phyloP scores from a whole-genome alignment of 139 green algal species.

The Chlamydomonas incerta region DNA sequence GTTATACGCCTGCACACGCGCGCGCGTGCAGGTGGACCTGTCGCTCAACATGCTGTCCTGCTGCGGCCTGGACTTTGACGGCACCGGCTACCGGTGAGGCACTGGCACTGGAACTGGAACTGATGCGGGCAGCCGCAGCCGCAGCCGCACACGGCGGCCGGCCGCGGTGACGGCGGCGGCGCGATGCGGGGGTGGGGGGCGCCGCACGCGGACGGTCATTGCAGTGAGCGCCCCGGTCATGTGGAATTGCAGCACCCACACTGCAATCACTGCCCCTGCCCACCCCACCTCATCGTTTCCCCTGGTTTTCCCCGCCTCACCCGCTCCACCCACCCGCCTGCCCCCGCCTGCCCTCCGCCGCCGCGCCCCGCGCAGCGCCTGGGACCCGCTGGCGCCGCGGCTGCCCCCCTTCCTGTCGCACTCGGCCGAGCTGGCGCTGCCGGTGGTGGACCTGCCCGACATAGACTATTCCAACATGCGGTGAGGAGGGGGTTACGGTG shows the following conservation, averaged over 20 bases:
- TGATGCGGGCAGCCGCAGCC: too few species aligned
- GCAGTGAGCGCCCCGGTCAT: too few species aligned
- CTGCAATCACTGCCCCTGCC: too few species aligned
- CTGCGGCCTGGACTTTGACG: constrained; percentile 3
- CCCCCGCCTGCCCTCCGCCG: not conserved
- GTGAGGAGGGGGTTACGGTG: not conserved
- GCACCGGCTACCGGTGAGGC: constrained; percentile 5
- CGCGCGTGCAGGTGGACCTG: constrained; percentile 15
- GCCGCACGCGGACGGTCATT: too few species aligned
- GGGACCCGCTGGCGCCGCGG: not conserved
- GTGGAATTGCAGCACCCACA: too few species aligned
- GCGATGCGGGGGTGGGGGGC: too few species aligned
- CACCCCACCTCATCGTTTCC: too few species aligned
- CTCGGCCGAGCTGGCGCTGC: not conserved
- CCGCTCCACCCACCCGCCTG: too few species aligned
- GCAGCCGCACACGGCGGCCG: too few species aligned
- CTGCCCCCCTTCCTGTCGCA: constrained; percentile 16
- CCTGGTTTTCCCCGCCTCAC: not conserved
- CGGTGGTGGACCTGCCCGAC: not conserved
- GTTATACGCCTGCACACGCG: too few species aligned
- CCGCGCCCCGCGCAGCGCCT: not conserved
- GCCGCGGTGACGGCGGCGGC: too few species aligned
- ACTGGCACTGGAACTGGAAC: too few species aligned
- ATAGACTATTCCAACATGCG: not conserved
- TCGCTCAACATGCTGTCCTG: constrained; percentile 30